Conservation (phyloP, 805 yeast species). For the Suhomyces sp. region DNA sequence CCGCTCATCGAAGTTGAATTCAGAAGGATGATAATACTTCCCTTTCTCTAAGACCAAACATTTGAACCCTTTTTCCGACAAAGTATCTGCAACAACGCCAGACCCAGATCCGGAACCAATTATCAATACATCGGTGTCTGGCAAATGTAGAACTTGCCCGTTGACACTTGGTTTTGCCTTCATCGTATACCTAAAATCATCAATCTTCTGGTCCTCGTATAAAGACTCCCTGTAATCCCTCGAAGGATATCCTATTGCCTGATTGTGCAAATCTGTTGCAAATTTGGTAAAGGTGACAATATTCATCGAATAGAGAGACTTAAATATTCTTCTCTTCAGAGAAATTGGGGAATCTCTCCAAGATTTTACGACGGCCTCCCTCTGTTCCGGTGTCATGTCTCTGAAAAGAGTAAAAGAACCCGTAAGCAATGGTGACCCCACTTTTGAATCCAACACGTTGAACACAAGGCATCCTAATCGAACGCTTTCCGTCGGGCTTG, state of each 20-base stretch:
- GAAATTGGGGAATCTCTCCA: constrained; percentile 44
- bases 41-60: constrained; percentile 54
- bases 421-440: constrained; percentile 32
- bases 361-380: constrained; percentile 27
- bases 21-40: constrained; percentile 33
- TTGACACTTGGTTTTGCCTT: constrained; percentile 28
- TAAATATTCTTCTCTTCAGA: constrained; percentile 32
- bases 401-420: constrained; percentile 30
- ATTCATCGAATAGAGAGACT: constrained; percentile 24
- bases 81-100: constrained; percentile 49
- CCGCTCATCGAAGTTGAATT: constrained; percentile 35
- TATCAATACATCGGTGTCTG: constrained; percentile 43
- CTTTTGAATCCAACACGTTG: constrained; percentile 27
- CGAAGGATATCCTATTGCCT: constrained; percentile 40
- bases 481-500: constrained; percentile 16
- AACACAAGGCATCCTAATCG: constrained; percentile 26
- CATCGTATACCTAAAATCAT: constrained; percentile 28
- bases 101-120: constrained; percentile 56
- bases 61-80: constrained; percentile 40
- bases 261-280: constrained; percentile 32
- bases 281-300: constrained; percentile 22
- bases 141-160: constrained; percentile 30
- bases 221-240: constrained; percentile 27
- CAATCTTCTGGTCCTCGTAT: constrained; percentile 23
- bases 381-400: constrained; percentile 35